These are phyloP conservation scores for Phytophthora kernoviae DNA, from an alignment of 352 stramenopile species.

Conservation along the genomic window DNA sequence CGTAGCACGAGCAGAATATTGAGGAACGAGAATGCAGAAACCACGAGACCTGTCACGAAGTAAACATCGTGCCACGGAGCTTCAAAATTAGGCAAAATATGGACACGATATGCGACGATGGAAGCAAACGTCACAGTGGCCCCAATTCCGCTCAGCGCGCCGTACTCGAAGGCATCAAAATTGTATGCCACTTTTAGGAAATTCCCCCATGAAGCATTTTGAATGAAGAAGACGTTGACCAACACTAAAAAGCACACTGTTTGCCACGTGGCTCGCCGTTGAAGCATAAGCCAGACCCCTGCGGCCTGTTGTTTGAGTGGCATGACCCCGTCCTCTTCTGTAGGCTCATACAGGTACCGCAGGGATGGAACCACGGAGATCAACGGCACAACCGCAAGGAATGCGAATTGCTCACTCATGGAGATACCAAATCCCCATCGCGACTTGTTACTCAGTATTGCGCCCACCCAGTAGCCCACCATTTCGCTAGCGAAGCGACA, in stretches of 20 bases:
- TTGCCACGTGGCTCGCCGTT: slow-evolving; percentile 76
- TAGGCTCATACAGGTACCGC: slow-evolving; percentile 61
- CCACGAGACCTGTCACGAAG: slow-evolving; percentile 58
- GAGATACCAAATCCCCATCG: slow-evolving; percentile 61
- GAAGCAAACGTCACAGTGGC: slow-evolving; percentile 69
- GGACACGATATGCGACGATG: slow-evolving; percentile 59
- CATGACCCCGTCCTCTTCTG: slow-evolving; percentile 25
- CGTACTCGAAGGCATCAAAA: slow-evolving; percentile 83
- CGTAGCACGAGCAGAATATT: slow-evolving; percentile 73
- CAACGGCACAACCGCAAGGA: slow-evolving; percentile 65
- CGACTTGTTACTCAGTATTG: slow-evolving; percentile 58
- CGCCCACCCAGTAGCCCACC: slow-evolving; percentile 72
- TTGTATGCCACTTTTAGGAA: slow-evolving; percentile 72
- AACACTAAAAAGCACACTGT: slow-evolving; percentile 72
- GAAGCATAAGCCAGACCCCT: slow-evolving; percentile 66
- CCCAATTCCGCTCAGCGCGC: slow-evolving; percentile 66
- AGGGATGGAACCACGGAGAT: slow-evolving; percentile 62
- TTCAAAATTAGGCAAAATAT: slow-evolving; percentile 45
- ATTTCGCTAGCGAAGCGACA: slow-evolving; percentile 83
- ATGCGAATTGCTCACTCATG: slow-evolving; percentile 67
- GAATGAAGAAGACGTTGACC: slow-evolving; percentile 63
- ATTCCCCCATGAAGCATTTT: slow-evolving; percentile 84
- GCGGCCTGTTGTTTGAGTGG: slow-evolving; percentile 42
- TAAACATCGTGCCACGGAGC: slow-evolving; percentile 72
- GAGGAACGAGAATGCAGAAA: slow-evolving; percentile 67